Base-by-base conservation (phyloP, 495 filamentous ascomycete species). In the Thozetella sp. region DNA sequence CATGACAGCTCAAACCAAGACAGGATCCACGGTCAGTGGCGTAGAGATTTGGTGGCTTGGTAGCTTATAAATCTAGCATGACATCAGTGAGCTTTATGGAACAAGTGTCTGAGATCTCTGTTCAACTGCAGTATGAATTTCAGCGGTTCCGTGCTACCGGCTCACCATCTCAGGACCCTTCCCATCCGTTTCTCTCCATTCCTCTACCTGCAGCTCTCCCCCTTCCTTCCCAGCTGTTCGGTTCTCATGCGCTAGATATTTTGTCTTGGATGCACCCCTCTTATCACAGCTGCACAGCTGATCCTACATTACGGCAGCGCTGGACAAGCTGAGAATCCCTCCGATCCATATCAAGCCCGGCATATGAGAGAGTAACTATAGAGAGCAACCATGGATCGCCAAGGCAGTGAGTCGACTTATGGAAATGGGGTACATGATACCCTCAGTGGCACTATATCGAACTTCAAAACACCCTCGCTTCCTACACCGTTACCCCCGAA, bases 401-500 rank as follows among this genome's bases (percentile, higher is more conserved):
- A n/a, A n/a, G n/a, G n/a, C n/a, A n/a, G n/a, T n/a, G n/a, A n/a
- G n/a, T n/a, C n/a, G n/a, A n/a, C n/a, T n/a, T n/a, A n/a, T n/a
- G n/a, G n/a, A n/a, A n/a, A n/a, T n/a, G 30, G 30, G 15, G 30
- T 15, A 15, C 30, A 37, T 15, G 6, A 37, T 37, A 37, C 6
- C 30, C 30, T 6, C 6, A 37, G 15, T 37, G 30, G 30, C 30
- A 6, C 30, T 37, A 6, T 37, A 15, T 37, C 30, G 30, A 15
- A n/a, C n/a, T n/a, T 15, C 30, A 37, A 37, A 37, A 30, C 12
- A 19, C 53, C 2, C 25, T 43, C 30, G n/a, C 23, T 3, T n/a
- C n/a, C n/a, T 3, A 13, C 30, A 40, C n/a, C 22, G 17, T 4
- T 20, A 0, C 43, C 62, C 0, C 55, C 53, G n/a, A 59, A 69